Conservation (phyloP, 495 filamentous ascomycete genomes). For the Penicillium odoratum region DNA sequence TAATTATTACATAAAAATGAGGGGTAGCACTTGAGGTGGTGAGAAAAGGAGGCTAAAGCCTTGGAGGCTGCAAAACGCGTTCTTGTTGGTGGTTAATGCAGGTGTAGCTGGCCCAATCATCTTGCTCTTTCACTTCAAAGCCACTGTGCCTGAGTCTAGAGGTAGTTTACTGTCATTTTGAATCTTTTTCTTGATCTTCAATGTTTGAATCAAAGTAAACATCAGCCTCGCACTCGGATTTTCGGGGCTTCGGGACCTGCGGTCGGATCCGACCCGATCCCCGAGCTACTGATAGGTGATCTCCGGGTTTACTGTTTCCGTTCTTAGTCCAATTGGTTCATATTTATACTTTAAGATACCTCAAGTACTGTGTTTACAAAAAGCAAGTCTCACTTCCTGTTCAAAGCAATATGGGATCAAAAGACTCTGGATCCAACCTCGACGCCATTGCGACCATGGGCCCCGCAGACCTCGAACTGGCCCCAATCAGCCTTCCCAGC, state of each 20-base stretch:
- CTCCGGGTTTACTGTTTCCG: background rate
- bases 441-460: slow-evolving; percentile 5
- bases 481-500: background rate
- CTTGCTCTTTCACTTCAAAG: too few relatives aligned
- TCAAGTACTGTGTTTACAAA: background rate
- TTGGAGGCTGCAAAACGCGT: too few relatives aligned
- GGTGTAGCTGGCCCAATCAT: too few relatives aligned
- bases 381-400: background rate
- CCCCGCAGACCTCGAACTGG: slow-evolving; percentile 13
- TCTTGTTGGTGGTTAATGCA: too few relatives aligned
- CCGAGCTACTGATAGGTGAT: background rate
- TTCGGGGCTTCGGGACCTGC: background rate
- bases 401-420: background rate
- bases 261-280: background rate
- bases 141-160: too few relatives aligned
- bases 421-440: background rate
- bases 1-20: too few relatives aligned
- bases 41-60: too few relatives aligned
- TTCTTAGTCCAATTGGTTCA: too few relatives aligned
- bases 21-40: too few relatives aligned
- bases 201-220: too few relatives aligned
- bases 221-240: background rate
- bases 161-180: too few relatives aligned
- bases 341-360: background rate
- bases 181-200: too few relatives aligned